A percentile compares a stretch with the other conserved stretches of the same genome.
These are phyloP conservation scores for Ceratobasidium sp. DNA, from an alignment of 1,284 basidiomycete genomes.

Conservation along the genomic window DNA sequence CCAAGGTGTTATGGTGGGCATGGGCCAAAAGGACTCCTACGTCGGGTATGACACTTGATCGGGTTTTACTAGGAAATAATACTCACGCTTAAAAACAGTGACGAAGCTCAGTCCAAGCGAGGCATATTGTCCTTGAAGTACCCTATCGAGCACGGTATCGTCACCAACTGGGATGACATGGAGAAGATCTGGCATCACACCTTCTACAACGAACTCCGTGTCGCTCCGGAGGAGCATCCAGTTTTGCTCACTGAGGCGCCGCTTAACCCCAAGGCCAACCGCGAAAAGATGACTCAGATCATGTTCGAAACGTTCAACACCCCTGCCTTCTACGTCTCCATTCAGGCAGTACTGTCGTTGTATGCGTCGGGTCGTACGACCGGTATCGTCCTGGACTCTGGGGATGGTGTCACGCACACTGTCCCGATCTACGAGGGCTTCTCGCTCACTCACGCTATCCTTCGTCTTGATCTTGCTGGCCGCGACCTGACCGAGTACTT, in stretches of 20 bases:
- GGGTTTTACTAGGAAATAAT: conserved; percentile 12
- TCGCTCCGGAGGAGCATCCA: conserved; percentile 70
- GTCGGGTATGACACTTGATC: conserved; percentile 72
- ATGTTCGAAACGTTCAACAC: conserved; percentile 98
- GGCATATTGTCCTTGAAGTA: conserved; percentile 75
- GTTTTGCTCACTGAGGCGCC: conserved; percentile 75
- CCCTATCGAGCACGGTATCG: conserved; percentile 66
- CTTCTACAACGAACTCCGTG: conserved; percentile 65
- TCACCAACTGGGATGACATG: conserved; percentile 75
- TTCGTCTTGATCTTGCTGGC: conserved; percentile 94
- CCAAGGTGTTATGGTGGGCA: conserved; percentile 93
- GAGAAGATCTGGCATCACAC: conserved; percentile 71
- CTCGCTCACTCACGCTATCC: conserved; percentile 94
- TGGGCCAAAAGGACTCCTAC: conserved; percentile 90
- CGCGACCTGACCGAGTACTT: conserved; percentile 95
- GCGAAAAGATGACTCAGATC: conserved; percentile 98
- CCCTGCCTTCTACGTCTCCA: conserved; percentile 93
- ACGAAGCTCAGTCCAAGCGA: conserved; percentile 75
- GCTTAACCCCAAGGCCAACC: conserved; percentile 93
- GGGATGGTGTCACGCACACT: conserved; percentile 90
- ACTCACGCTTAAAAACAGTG: conserved; percentile 53
- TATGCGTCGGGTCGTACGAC: conserved; percentile 89
- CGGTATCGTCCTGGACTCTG: conserved; percentile 66
- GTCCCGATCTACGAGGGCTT: conserved; percentile 98
- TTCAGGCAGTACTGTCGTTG: conserved; percentile 92